These are phyloP conservation scores for Aquilaria agallochum DNA, from an alignment of 441 rosid genomes.

Conservation along the genomic window DNA sequence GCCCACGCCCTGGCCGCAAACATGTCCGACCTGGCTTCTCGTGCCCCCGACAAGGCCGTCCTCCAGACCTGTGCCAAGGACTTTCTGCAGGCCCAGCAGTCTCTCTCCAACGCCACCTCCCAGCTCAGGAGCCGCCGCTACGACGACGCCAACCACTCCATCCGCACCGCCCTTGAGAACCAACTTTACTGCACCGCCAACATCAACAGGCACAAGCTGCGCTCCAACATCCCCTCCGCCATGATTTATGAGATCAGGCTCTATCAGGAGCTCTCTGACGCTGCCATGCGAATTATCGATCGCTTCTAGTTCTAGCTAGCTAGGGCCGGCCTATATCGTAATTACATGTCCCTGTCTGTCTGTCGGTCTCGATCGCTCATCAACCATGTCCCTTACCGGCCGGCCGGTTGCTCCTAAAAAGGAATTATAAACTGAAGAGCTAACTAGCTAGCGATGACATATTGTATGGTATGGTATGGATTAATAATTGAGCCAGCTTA, in stretches of 20 bases:
- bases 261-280: slow-evolving; percentile 20
- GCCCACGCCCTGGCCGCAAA: not conserved
- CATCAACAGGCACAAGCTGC: not conserved
- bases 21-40: slow-evolving; percentile 5
- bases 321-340: too few species aligned
- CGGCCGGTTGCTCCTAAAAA: too few species aligned
- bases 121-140: slow-evolving; percentile 7
- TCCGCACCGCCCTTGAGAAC: not conserved
- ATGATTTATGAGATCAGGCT: slow-evolving; percentile 14
- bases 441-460: too few species aligned
- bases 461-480: too few species aligned
- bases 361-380: too few species aligned
- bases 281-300: slow-evolving; percentile 23
- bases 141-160: slow-evolving; percentile 7
- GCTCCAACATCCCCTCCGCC: not conserved
- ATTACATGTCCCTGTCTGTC: too few species aligned
- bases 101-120: not conserved
- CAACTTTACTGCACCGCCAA: not conserved
- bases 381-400: too few species aligned
- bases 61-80: not conserved
- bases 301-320: slow-evolving; percentile 6
- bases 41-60: not conserved
- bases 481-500: too few species aligned
- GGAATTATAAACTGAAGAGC: too few species aligned
- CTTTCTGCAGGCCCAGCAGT: not conserved